A percentile compares a stretch with the other conserved stretches of the same genome.
Evolutionary conservation across 2,329 filamentous ascomycete species (phyloP).

Genomic region (Hymenoscyphus salicellus): DNA sequence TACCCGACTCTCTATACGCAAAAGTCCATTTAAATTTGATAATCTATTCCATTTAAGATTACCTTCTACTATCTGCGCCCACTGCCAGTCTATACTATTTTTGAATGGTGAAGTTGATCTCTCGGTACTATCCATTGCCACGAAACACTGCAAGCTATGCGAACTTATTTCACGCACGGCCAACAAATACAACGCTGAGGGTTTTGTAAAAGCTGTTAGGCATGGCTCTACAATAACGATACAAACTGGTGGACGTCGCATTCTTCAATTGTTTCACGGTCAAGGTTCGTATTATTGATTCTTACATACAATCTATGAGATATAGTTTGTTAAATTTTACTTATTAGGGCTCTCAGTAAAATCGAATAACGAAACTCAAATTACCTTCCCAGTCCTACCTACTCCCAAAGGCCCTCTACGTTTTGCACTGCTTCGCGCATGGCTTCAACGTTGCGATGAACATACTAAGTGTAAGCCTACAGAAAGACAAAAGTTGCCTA

Average conservation of each 20-base stretch:
- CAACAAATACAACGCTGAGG: background rate
- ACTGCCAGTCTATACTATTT: background rate
- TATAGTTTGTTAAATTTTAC: background rate
- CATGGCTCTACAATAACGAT: background rate
- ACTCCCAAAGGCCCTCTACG: background rate
- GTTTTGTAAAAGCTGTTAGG: background rate
- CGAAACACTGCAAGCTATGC: background rate
- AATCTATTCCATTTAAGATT: background rate
- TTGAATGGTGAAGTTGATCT: background rate
- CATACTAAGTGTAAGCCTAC: background rate
- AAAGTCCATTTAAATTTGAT: background rate
- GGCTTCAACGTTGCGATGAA: conserved; percentile 6
- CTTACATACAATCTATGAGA: background rate
- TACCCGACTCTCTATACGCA: background rate
- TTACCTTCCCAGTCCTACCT: background rate
- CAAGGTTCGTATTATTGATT: background rate
- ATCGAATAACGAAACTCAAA: conserved; percentile 3
- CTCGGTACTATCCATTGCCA: background rate
- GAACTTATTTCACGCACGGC: background rate
- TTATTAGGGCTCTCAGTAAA: background rate
- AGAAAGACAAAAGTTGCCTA: background rate
- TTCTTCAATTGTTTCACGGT: background rate
- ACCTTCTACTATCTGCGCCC: background rate
- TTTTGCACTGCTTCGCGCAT: conserved; percentile 9
- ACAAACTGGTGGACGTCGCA: background rate